Evolutionary conservation across 2,329 filamentous ascomycete genomes (phyloP).

Genomic region (Curvularia verruculosa): DNA sequence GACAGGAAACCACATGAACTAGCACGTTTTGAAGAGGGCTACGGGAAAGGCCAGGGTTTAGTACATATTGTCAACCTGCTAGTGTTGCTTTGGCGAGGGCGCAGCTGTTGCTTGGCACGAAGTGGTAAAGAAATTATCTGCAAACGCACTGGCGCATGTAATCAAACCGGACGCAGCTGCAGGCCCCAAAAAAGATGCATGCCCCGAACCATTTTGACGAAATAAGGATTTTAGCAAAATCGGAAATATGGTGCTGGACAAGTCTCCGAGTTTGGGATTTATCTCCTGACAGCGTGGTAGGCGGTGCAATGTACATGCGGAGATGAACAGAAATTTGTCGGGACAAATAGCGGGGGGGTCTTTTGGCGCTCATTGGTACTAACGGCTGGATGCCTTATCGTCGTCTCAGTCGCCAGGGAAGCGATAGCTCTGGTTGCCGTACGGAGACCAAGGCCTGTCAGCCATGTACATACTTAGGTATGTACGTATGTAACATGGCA

Average conservation of each 20-base stretch:
- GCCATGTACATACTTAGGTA: too few relatives aligned
- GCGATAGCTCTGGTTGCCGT: background rate
- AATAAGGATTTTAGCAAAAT: background rate
- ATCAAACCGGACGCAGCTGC: background rate
- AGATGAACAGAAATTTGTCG: background rate
- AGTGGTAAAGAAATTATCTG: background rate
- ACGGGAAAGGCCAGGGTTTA: background rate
- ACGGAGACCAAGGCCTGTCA: background rate
- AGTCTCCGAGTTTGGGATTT: background rate
- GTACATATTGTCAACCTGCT: background rate
- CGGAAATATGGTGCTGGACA: background rate
- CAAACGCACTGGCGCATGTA: background rate
- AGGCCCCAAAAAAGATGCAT: background rate
- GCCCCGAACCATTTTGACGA: background rate
- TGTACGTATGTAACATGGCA: background rate
- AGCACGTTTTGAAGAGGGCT: background rate
- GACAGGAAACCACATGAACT: background rate
- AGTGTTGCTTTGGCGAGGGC: background rate
- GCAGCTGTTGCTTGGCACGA: background rate
- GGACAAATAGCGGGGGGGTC: background rate
- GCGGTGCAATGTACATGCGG: background rate
- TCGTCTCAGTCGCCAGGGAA: background rate
- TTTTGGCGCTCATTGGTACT: background rate
- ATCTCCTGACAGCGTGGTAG: background rate
- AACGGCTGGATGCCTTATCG: constrained; percentile 3